Base-by-base conservation (phyloP, 2,329 filamentous ascomycete genomes). In the Epichloe scottii region DNA sequence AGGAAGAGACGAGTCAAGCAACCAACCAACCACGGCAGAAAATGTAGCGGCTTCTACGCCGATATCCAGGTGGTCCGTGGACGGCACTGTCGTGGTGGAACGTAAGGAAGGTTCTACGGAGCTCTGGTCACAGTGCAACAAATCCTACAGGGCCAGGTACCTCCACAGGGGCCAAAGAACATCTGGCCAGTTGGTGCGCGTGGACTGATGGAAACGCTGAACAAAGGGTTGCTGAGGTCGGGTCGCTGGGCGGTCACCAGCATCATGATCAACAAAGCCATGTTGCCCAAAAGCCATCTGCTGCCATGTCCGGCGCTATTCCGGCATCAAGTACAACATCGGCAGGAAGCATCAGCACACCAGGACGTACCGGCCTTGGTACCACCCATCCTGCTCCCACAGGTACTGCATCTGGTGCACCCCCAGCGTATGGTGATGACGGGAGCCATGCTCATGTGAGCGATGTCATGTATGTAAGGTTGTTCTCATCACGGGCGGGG, bases 21-120 rank as follows among this genome's bases (percentile, higher is more conserved):
- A 49, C 14, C 17, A 49, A 17, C 12, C 40, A 11, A 41, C 38
- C 8, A 23, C 44, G 14, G 19, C 23, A 23, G 19, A 35, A 14
- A 12, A 21, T n/a, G 35, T 51, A 48, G 17, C 11, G 12, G 17
- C 4, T 82, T 95, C 58, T 95, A 94, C 61, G 89, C 87, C 1
- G 89, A 89, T 33, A 78, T 95, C 1, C 86, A 90, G 60, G n/a
- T n/a, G n/a, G n/a, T n/a, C n/a, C n/a, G 77, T 95, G 35, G 89
- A 95, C 61, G 90, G 90, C 26, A 95, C 89, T 0, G 79, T 95
- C 11, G 76, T 95, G 46, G 86, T 91, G 26, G 87, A 94, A 66
- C 80, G 89, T 48, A 84, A 79, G n/a, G 87, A 91, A n/a, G n/a
- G n/a, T n/a, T n/a, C n/a, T 95, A 94, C 64, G 84, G 85, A 21